Percentiles rank a stretch among this genome's conserved stretches.
phyloP scores from a whole-genome alignment of 164 flowering plant genomes.

The Liquidambar formosana region DNA sequence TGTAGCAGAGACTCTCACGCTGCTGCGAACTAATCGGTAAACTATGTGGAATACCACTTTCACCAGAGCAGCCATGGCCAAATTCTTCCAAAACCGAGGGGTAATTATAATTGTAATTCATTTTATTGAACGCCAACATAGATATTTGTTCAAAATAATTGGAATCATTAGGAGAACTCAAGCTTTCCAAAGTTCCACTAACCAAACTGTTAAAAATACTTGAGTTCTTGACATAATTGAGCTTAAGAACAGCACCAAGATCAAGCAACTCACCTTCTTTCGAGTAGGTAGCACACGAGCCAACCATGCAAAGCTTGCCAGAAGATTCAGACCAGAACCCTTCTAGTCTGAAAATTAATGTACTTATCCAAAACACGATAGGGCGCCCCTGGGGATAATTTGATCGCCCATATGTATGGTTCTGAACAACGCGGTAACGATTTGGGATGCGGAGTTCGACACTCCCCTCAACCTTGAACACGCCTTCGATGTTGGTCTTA shows the following conservation, averaged over 20 bases:
- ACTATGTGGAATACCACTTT: background rate
- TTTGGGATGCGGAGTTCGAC: conserved; percentile 6
- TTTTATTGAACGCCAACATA: conserved; percentile 27
- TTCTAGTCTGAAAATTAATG: conserved; percentile 19
- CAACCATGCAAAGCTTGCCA: conserved; percentile 29
- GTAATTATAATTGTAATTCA: conserved; percentile 26
- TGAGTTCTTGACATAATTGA: conserved; percentile 28
- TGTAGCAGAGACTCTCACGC: background rate
- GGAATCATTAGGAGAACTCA: conserved; percentile 13
- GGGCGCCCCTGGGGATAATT: too few relatives aligned
- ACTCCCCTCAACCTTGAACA: conserved; percentile 22
- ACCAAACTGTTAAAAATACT: conserved; percentile 39
- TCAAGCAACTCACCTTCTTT: conserved; percentile 31
- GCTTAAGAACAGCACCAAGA: conserved; percentile 45
- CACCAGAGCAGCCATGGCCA: background rate
- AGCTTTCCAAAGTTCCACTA: conserved; percentile 44
- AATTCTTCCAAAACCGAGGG: conserved; percentile 16
- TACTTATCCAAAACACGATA: background rate
- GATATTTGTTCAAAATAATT: conserved; percentile 38
- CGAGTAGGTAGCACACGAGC: conserved; percentile 25
- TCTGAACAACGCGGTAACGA: background rate
- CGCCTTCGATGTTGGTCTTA: conserved; percentile 11
- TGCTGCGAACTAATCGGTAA: background rate
- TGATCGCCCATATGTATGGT: too few relatives aligned
- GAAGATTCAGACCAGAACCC: conserved; percentile 29